Evolutionary conservation across 805 yeast species (phyloP).

Genomic region (Torulaspora gathmanii): DNA sequence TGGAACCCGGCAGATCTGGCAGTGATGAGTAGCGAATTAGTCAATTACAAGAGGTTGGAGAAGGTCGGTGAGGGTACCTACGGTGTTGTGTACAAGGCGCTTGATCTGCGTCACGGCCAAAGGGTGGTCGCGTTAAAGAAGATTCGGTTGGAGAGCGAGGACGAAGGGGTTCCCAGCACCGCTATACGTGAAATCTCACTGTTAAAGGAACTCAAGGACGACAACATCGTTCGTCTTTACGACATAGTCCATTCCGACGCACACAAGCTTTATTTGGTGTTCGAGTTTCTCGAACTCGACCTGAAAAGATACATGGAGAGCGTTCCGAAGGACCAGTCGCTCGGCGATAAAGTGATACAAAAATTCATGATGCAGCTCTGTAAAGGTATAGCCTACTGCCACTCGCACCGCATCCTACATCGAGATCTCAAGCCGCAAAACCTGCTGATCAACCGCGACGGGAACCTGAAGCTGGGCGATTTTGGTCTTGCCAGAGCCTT

Average conservation of each 20-base stretch:
- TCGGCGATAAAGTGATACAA: slow-evolving; percentile 79
- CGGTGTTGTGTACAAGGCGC: slow-evolving; percentile 96
- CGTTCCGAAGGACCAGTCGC: slow-evolving; percentile 78
- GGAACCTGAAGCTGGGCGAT: slow-evolving; percentile 90
- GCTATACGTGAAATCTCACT: slow-evolving; percentile 95
- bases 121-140: slow-evolving; percentile 87
- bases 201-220: slow-evolving; percentile 91
- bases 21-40: slow-evolving; percentile 69
- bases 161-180: slow-evolving; percentile 96
- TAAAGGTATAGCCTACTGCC: slow-evolving; percentile 71
- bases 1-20: not conserved
- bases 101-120: slow-evolving; percentile 81
- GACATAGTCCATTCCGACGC: slow-evolving; percentile 93
- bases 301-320: slow-evolving; percentile 91
- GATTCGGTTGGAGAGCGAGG: slow-evolving; percentile 86
- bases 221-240: slow-evolving; percentile 83
- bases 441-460: slow-evolving; percentile 79
- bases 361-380: slow-evolving; percentile 92
- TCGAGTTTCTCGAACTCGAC: slow-evolving; percentile 91
- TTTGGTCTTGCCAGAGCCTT: slow-evolving; percentile 96
- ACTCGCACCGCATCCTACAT: slow-evolving; percentile 60
- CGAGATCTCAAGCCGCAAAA: slow-evolving; percentile 93
- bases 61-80: slow-evolving; percentile 97
- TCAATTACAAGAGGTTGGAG: slow-evolving; percentile 89
- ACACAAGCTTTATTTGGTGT: slow-evolving; percentile 87